These are phyloP conservation scores for Ascochyta pisi DNA, from an alignment of 2,329 filamentous ascomycete species.

Conservation along the genomic window DNA sequence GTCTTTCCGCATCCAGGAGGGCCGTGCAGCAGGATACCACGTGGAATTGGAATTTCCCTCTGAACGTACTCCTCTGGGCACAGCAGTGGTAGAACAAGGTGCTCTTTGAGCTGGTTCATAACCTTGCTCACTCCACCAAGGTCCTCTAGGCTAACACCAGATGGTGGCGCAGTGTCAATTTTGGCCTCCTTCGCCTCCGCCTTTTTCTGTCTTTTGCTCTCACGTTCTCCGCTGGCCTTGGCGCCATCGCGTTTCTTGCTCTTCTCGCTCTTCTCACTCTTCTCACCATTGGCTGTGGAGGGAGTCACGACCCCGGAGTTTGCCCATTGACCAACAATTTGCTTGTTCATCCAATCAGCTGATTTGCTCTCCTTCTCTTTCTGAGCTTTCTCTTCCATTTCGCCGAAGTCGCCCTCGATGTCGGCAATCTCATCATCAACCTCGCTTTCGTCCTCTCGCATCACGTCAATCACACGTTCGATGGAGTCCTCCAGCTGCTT, in stretches of 20 bases:
- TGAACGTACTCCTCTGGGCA: conserved; percentile 70
- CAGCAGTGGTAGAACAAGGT: conserved; percentile 76
- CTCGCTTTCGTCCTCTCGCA: conserved; percentile 67
- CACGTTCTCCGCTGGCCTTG: conserved; percentile 70
- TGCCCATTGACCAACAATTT: conserved; percentile 66
- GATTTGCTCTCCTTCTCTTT: conserved; percentile 28
- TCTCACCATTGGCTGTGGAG: conserved; percentile 45
- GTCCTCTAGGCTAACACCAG: conserved; percentile 71
- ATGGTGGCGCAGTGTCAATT: conserved; percentile 69
- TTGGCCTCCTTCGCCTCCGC: conserved; percentile 49
- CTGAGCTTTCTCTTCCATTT: conserved; percentile 13
- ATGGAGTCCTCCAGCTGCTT: conserved; percentile 83
- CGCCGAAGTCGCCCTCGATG: conserved; percentile 52
- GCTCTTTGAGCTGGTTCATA: conserved; percentile 71
- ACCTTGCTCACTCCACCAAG: conserved; percentile 79
- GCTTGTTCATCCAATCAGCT: conserved; percentile 69
- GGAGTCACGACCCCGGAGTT: conserved; percentile 36
- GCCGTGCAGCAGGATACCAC: conserved; percentile 80
- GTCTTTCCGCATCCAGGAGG: conserved; percentile 89
- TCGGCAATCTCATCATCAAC: conserved; percentile 59
- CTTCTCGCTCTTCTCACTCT: conserved; percentile 25
- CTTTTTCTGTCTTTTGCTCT: conserved; percentile 68
- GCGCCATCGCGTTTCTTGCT: conserved; percentile 53
- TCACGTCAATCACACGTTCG: conserved; percentile 77
- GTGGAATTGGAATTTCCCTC: conserved; percentile 72